A percentile compares a stretch with the other conserved stretches of the same genome.
phyloP scores from a whole-genome alignment of 306 rosid genomes.

The Elaeagnus macrophylla region DNA sequence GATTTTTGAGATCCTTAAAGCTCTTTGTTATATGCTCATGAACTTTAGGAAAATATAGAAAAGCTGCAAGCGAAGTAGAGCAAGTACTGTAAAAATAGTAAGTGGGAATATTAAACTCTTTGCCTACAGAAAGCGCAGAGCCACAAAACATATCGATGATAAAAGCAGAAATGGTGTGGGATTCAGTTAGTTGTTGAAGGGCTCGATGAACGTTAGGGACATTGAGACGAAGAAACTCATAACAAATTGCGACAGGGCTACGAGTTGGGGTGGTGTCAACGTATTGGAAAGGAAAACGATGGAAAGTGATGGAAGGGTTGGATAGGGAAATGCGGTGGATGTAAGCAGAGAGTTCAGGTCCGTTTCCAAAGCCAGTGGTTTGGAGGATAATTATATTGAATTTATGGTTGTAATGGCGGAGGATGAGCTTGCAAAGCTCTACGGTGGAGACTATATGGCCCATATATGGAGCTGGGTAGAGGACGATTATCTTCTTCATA shows the following conservation, averaged over 20 bases:
- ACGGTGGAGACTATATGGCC: conserved; percentile 33
- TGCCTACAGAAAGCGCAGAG: conserved; percentile 5
- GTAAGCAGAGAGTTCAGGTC: conserved; percentile 10
- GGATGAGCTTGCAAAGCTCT: conserved; percentile 31
- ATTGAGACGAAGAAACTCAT: conserved; percentile 18
- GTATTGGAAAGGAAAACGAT: conserved; percentile 12
- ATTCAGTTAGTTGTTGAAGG: conserved; percentile 15
- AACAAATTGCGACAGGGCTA: neutral
- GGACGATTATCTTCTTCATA: conserved; percentile 11
- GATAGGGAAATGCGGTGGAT: conserved; percentile 15
- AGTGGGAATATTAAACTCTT: conserved; percentile 21
- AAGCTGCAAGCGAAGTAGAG: conserved; percentile 7
- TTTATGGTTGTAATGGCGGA: conserved; percentile 5
- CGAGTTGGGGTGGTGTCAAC: neutral
- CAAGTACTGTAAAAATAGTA: conserved; percentile 24
- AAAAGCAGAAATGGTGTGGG: conserved; percentile 9
- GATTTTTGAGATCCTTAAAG: conserved; percentile 9
- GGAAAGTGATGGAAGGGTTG: conserved; percentile 28
- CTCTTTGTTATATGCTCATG: neutral
- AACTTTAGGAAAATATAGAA: conserved; percentile 10
- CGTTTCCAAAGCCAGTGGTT: conserved; percentile 3
- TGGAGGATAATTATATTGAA: conserved; percentile 26
- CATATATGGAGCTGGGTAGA: conserved; percentile 26
- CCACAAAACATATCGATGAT: conserved; percentile 25
- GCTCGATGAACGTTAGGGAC: neutral